A percentile compares a stretch with the other conserved stretches of the same genome.
These are phyloP conservation scores for Prunella vulgaris DNA, from an alignment of 257 asterid genomes.

Conservation along the genomic window DNA sequence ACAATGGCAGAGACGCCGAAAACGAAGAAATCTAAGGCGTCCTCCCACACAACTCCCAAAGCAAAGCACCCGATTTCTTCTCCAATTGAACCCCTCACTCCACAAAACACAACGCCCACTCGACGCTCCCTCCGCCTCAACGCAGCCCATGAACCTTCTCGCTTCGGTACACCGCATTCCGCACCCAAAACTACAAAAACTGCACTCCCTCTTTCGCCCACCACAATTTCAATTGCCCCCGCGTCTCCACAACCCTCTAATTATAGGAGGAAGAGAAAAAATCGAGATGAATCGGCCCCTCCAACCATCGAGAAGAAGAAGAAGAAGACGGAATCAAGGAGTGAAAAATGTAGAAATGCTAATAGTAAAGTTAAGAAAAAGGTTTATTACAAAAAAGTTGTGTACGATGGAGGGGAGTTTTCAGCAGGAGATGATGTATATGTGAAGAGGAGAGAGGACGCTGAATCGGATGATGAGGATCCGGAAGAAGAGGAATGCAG, in stretches of 20 bases:
- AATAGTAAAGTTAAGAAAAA: slow-evolving; percentile 30
- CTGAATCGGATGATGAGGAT: slow-evolving; percentile 58
- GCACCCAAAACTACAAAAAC: slow-evolving; percentile 10
- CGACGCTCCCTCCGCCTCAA: slow-evolving; percentile 70
- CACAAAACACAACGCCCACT: slow-evolving; percentile 31
- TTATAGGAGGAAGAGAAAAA: slow-evolving; percentile 47
- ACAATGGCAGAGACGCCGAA: slow-evolving; percentile 54
- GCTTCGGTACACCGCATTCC: slow-evolving; percentile 28
- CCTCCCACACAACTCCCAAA: slow-evolving; percentile 29
- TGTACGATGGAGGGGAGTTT: slow-evolving; percentile 70
- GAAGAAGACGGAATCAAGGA: slow-evolving; percentile 24
- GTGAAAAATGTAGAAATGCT: slow-evolving; percentile 9
- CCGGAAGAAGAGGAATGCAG: slow-evolving; percentile 84
- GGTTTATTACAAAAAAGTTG: slow-evolving; percentile 64
- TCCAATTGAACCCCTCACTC: slow-evolving; percentile 51
- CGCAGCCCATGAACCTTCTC: slow-evolving; percentile 12
- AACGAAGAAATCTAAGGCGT: slow-evolving; percentile 32
- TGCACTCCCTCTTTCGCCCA: slow-evolving; percentile 19
- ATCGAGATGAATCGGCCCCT: slow-evolving; percentile 5
- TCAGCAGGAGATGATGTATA: slow-evolving; percentile 71
- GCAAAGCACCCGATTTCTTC: slow-evolving; percentile 26
- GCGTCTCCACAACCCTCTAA: slow-evolving; percentile 48
- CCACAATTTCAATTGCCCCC: slow-evolving; percentile 34
- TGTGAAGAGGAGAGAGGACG: slow-evolving; percentile 72
- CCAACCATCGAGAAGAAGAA: slow-evolving; percentile 13